Base-by-base conservation (phyloP, 2,329 filamentous ascomycete species). In the Penicillium concentricum region DNA sequence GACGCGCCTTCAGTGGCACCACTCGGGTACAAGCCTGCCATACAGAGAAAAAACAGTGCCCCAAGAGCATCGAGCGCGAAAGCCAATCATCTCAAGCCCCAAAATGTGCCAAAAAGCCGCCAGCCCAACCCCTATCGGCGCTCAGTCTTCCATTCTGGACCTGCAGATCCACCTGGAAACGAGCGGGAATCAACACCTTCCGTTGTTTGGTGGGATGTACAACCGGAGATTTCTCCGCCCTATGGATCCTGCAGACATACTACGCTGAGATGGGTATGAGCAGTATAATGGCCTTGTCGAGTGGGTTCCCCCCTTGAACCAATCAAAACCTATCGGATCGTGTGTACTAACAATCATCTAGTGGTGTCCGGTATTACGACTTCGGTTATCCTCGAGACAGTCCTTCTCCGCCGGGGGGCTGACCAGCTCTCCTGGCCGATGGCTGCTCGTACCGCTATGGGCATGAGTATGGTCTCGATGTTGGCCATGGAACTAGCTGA, bases 381-480 rank as follows among this genome's bases (percentile, higher is more conserved):
- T 0, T 85, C 82, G 0, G 74, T 85, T 35, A 60, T 79, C 0
- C 74, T 85, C 0, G 82, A 85, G 64, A 84, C 82, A 0, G 62
- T 78, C 0, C 72, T 85, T 4, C 77, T 85, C 2, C 75, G 75
- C 0, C 61, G 74, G 0, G 82, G 82, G 0, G 74, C 72, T 1
- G 82, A 85, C 51, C 65, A 69, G 8, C 68, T 85, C 0, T 60
- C 78, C 0, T 84, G 80, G 81, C 54, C 63, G 0, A 64, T 62
- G 0, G 82, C 83, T 0, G 75, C 73, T 3, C 79, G 74, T 43
- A 84, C 82, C 0, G 83, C 83, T 0, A 77, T 79, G 22, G 83
- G 83, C 0, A 85, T 85, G 83, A 84, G 82, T 56, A 69, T 84
- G 46, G 79, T 84, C 10, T 84, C 82, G 0, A 85, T 85, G 83